These are phyloP conservation scores for Myxozyma geophila DNA, from an alignment of 805 yeast species.

Conservation along the genomic window DNA sequence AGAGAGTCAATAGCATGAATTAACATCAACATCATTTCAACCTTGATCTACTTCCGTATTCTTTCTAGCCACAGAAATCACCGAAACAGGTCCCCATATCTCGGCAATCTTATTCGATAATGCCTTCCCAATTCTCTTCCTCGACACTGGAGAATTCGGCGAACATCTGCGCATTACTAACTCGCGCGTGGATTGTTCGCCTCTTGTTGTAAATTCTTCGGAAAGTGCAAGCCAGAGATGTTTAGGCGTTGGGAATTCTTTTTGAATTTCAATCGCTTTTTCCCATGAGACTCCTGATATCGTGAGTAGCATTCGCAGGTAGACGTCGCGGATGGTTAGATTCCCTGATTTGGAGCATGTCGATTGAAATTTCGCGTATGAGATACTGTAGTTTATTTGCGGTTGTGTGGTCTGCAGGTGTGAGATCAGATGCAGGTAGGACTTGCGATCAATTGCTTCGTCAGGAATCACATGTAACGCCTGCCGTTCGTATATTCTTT, in stretches of 20 bases:
- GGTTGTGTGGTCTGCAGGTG: slow-evolving; percentile 25
- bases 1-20: background rate
- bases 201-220: slow-evolving; percentile 19
- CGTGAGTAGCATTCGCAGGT: slow-evolving; percentile 74
- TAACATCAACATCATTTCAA: background rate
- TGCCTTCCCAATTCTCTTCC: slow-evolving; percentile 57
- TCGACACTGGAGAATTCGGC: slow-evolving; percentile 46
- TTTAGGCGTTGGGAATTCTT: slow-evolving; percentile 69
- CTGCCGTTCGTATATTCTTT: slow-evolving; percentile 47
- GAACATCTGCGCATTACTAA: slow-evolving; percentile 17
- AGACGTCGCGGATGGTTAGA: slow-evolving; percentile 76
- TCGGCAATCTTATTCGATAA: slow-evolving; percentile 59
- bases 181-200: slow-evolving; percentile 43
- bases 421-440: slow-evolving; percentile 19
- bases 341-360: slow-evolving; percentile 70
- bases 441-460: slow-evolving; percentile 20
- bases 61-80: background rate
- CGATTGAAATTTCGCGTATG: slow-evolving; percentile 62
- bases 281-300: slow-evolving; percentile 82
- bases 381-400: slow-evolving; percentile 47
- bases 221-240: slow-evolving; percentile 57
- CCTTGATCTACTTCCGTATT: background rate
- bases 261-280: slow-evolving; percentile 79
- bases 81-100: slow-evolving; percentile 56
- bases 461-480: slow-evolving; percentile 50